Evolutionary conservation across 1,139 yeast genomes (phyloP), one percentile per base, ranked within the genome.

Genomic region (Protomyces arabidopsidicola): DNA sequence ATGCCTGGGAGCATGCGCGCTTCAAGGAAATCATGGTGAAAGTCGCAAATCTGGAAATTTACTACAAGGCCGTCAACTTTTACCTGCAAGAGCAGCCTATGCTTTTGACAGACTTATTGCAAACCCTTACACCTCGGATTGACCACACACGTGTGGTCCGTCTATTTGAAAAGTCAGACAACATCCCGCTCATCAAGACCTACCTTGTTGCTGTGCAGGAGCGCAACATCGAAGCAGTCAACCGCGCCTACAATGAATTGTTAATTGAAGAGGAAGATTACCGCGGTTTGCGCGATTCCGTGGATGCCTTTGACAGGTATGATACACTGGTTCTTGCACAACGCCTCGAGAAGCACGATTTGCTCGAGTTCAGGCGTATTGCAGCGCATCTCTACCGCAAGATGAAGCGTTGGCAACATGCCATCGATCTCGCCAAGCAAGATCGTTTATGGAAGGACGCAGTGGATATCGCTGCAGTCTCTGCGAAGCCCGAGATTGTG

Each of bases 361-460:
- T 90, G 67, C 84, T 95, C 64, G 95, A 90, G 79, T 93, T 93
- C 81, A 87, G 97, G 78, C 96, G 90, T 78, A 90, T 93, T 72
- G 95, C 97, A 45, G 98, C 98, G 53, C 84, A 90, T 70, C 82
- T 93, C 70, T 95, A 88, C 82, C 85, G 96, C 76, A 90, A 90
- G 79, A 90, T 90, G 77, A 91, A 90, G 83, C 91, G 93, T 75
- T 93, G 90, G 87, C 81, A 79, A 74, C 93, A 91, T 82, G 87
- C 97, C 63, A 87, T 93, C 74, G 82, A 93, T 1, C 85, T 93
- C 68, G 83, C 91, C 73, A 93, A 93, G 80, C 84, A 87, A 68
- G 98, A 93, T 79, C 90, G 89, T 77, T 81, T 93, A 71, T 93
- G 98, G 98, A 82, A 87, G 68, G 97, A 91, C 75, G 90, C 96